Conservation (phyloP, 2,329 filamentous ascomycete species). For the Tolypocladium tropicale region DNA sequence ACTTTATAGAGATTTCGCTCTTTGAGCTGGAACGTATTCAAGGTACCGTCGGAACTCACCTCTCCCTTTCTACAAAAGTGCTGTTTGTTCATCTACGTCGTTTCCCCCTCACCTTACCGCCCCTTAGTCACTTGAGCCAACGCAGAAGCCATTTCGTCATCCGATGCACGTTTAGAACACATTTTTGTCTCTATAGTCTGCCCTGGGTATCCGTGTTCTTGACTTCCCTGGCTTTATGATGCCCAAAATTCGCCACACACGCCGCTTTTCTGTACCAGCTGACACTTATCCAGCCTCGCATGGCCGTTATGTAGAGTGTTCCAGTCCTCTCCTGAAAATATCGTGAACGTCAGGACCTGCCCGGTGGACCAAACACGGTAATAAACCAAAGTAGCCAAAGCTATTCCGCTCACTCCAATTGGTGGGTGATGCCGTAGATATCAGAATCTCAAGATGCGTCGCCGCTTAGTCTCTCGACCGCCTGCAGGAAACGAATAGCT, state of each 20-base stretch:
- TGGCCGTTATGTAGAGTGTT: neutral
- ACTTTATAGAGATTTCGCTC: neutral
- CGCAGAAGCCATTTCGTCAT: neutral
- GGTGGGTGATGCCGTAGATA: neutral
- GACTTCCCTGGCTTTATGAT: neutral
- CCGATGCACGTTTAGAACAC: no score
- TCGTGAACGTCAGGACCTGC: neutral
- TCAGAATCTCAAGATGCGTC: neutral
- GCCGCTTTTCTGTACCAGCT: neutral
- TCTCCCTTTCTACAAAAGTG: no score
- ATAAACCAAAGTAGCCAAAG: neutral
- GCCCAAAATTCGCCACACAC: neutral
- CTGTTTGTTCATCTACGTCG: no score
- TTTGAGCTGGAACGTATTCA: neutral
- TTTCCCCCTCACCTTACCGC: no score
- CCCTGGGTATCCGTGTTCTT: neutral
- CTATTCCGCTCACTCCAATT: neutral
- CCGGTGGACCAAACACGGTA: neutral
- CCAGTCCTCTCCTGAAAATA: neutral
- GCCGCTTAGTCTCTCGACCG: neutral
- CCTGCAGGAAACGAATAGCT: neutral
- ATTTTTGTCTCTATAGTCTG: no score
- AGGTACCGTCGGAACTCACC: no score
- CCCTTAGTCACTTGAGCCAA: no score
- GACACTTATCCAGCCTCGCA: neutral